These are phyloP conservation scores for Pythium coloratum DNA, from an alignment of 352 stramenopile species.

Conservation along the genomic window DNA sequence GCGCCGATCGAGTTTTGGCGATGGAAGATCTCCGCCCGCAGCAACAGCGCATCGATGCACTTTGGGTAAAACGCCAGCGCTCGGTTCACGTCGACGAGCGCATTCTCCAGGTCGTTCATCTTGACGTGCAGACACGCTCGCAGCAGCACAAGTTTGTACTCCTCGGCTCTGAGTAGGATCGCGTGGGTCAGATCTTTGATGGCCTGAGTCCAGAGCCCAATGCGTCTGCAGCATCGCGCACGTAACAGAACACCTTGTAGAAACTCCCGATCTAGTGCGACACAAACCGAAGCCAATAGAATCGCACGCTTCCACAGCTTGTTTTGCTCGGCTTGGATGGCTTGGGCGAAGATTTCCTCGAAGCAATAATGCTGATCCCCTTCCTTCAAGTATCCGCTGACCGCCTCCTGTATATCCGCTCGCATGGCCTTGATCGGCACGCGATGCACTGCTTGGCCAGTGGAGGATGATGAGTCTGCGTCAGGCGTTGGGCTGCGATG, in stretches of 20 bases:
- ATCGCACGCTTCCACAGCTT: conserved; percentile 75
- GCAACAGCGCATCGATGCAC: conserved; percentile 60
- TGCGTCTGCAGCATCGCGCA: conserved; percentile 61
- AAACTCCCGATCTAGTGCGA: conserved; percentile 67
- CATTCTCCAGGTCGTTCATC: conserved; percentile 51
- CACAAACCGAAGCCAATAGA: conserved; percentile 64
- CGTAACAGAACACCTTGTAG: conserved; percentile 56
- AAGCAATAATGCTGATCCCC: conserved; percentile 60
- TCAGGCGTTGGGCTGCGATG: background rate
- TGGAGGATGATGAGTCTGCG: background rate
- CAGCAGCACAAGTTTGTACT: conserved; percentile 57
- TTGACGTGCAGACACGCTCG: conserved; percentile 60
- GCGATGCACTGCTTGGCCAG: conserved; percentile 8
- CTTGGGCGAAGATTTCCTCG: conserved; percentile 62
- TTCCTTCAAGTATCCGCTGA: conserved; percentile 51
- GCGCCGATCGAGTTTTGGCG: conserved; percentile 41
- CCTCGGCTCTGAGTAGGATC: conserved; percentile 45
- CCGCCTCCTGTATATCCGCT: conserved; percentile 42
- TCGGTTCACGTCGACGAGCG: conserved; percentile 56
- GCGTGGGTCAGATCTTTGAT: conserved; percentile 67
- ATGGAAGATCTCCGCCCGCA: conserved; percentile 69
- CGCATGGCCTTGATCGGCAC: conserved; percentile 50
- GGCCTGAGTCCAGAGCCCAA: conserved; percentile 73
- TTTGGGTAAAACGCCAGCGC: conserved; percentile 63
- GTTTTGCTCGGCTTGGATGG: conserved; percentile 47